Conservation (phyloP, 1,284 basidiomycete species). For the Ustilago xerochloae region DNA sequence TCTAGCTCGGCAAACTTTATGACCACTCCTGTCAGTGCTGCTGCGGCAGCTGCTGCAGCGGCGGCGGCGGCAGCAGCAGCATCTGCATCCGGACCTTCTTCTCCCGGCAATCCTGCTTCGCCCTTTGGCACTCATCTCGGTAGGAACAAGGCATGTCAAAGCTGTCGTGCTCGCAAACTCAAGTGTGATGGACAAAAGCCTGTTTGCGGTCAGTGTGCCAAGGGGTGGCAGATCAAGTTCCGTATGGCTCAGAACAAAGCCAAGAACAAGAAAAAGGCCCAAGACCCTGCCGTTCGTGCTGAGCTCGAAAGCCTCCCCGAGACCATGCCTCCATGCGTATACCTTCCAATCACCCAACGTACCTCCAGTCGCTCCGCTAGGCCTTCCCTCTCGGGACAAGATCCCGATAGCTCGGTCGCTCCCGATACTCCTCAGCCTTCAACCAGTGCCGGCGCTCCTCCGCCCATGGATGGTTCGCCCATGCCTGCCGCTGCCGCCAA, state of each 20-base stretch:
- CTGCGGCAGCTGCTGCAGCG: constrained; percentile 40
- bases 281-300: constrained; percentile 35
- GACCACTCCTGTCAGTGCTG: constrained; percentile 33
- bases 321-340: constrained; percentile 50
- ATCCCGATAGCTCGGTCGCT: constrained; percentile 20
- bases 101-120: constrained; percentile 22
- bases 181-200: constrained; percentile 60
- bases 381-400: constrained; percentile 26
- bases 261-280: constrained; percentile 49
- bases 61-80: constrained; percentile 38
- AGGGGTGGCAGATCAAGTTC: constrained; percentile 59
- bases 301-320: constrained; percentile 49
- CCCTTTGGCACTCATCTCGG: constrained; percentile 59
- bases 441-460: constrained; percentile 1
- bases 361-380: constrained; percentile 33
- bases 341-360: constrained; percentile 48
- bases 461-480: constrained; percentile 39
- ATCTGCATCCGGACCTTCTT: constrained; percentile 8
- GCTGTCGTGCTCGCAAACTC: constrained; percentile 59
- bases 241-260: constrained; percentile 53
- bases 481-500: constrained; percentile 33
- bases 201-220: constrained; percentile 57
- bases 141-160: constrained; percentile 58
- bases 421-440: constrained; percentile 21
- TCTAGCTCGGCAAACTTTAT: constrained; percentile 28